Base-by-base conservation (phyloP, 2,329 filamentous ascomycete genomes). In the Malbranchea cinnamomea region DNA sequence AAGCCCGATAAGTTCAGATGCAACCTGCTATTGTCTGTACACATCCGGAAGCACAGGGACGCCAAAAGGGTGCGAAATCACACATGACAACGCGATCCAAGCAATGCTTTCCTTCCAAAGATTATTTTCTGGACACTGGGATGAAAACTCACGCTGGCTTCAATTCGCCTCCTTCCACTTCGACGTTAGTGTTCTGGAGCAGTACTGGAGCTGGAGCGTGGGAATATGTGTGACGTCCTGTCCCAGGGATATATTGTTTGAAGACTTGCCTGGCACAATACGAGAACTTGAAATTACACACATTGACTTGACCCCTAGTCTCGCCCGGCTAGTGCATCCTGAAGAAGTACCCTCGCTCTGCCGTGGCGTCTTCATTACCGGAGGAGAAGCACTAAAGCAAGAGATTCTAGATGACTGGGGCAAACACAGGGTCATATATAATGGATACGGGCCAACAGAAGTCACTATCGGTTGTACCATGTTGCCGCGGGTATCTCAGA, bases 131-230 rank as follows among this genome's bases (percentile, higher is more conserved):
- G 72, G 67, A 0, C 78, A 82, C 43, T 92, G 83, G 80, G 66
- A 78, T 23, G 44, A 62, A 0, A 48, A 67, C 0, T 91, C 84
- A 0, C 71, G 78, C 34, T 94, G 83, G 77, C 62, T 94, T 1
- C 87, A 94, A 47, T 94, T 94, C 47, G 87, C 87, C 1, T 85
- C 83, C 0, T 82, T 93, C 33, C 87, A 93, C 51, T 94, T 94
- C 37, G 87, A 94, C 44, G 85, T 94, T 3, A 89, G 81, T 2
- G 79, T 94, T 0, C 64, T 94, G 0, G 85, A 94, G 47, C 85
- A 93, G 45, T 94, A 87, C 50, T 94, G 83, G 83, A 89, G 77
- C 34, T 94, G 85, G 85, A 83, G 78, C 16, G 79, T 89, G 1
- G 84, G 84, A 1, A 84, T 94, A 15, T 76, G 78, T 3, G 68